Conservation (phyloP, 768 basidiomycete genomes). For the Roridomyces roridus region DNA sequence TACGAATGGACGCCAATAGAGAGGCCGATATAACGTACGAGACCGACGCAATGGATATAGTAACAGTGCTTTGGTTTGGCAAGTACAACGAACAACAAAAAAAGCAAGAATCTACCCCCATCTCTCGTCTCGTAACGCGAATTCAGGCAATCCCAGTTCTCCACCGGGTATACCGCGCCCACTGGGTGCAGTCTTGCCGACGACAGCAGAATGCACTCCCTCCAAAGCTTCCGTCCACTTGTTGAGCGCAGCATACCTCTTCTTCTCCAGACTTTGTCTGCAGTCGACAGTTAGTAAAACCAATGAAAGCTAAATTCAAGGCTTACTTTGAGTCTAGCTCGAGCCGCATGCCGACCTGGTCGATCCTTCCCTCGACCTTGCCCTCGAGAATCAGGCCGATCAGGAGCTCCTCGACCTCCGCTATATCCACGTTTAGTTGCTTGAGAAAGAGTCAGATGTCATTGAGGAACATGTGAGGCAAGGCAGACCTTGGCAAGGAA, state of each 20-base stretch:
- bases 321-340: slow-evolving; percentile 88
- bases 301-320: background rate
- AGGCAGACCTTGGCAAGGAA: slow-evolving; percentile 81
- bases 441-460: slow-evolving; percentile 35
- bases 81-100: slow-evolving; percentile 26
- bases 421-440: slow-evolving; percentile 95
- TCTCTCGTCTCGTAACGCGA: slow-evolving; percentile 41
- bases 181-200: slow-evolving; percentile 67
- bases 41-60: slow-evolving; percentile 18
- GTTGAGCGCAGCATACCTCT: slow-evolving; percentile 79
- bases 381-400: slow-evolving; percentile 94
- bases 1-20: slow-evolving; percentile 82
- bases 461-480: background rate
- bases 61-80: slow-evolving; percentile 24
- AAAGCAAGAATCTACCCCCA: slow-evolving; percentile 32
- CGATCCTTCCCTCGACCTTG: slow-evolving; percentile 96
- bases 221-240: slow-evolving; percentile 87
- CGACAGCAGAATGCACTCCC: slow-evolving; percentile 74
- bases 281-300: slow-evolving; percentile 2
- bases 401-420: slow-evolving; percentile 93
- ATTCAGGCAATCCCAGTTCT: slow-evolving; percentile 39
- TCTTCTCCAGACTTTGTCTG: slow-evolving; percentile 88
- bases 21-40: slow-evolving; percentile 47
- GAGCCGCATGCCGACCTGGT: slow-evolving; percentile 93
- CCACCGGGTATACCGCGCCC: slow-evolving; percentile 44